Evolutionary conservation across 306 rosid genomes (phyloP).

Genomic region (Pachyrhizus erosus): DNA sequence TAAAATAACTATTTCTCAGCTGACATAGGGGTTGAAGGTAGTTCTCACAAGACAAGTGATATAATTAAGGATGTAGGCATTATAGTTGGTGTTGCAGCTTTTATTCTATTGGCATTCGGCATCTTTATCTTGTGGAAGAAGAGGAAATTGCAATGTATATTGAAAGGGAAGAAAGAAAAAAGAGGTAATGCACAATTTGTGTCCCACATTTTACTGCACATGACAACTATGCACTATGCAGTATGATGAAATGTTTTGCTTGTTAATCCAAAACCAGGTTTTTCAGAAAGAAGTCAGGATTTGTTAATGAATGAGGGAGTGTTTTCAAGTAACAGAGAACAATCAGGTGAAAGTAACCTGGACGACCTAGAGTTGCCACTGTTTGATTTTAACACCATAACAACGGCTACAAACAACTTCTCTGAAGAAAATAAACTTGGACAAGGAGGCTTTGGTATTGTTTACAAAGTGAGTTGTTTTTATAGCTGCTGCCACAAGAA

Average conservation of each 20-base stretch:
- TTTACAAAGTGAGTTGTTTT: conserved; percentile 53
- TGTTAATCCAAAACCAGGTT: conserved; percentile 53
- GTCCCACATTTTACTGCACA: background rate
- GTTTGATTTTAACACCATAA: conserved; percentile 57
- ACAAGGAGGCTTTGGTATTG: conserved; percentile 70
- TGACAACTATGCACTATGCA: conserved; percentile 28
- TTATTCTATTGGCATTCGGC: conserved; percentile 51
- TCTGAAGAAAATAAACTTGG: conserved; percentile 61
- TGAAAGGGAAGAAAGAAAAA: conserved; percentile 32
- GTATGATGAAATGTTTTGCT: conserved; percentile 27
- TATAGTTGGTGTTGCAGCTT: conserved; percentile 49
- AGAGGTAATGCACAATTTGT: conserved; percentile 51
- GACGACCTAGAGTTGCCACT: conserved; percentile 64
- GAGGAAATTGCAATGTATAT: conserved; percentile 42
- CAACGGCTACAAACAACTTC: conserved; percentile 59
- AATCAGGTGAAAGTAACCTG: conserved; percentile 48
- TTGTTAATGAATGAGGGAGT: conserved; percentile 55
- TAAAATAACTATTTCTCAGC: conserved; percentile 34
- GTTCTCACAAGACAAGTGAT: conserved; percentile 43
- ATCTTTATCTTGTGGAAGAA: conserved; percentile 58
- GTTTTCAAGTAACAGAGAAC: conserved; percentile 59
- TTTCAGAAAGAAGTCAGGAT: conserved; percentile 73
- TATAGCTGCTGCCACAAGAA: background rate
- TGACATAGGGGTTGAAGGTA: conserved; percentile 37
- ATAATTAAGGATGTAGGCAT: conserved; percentile 46